Conservation (phyloP, 768 basidiomycete genomes). For the Leucogyrophana mollusca region DNA sequence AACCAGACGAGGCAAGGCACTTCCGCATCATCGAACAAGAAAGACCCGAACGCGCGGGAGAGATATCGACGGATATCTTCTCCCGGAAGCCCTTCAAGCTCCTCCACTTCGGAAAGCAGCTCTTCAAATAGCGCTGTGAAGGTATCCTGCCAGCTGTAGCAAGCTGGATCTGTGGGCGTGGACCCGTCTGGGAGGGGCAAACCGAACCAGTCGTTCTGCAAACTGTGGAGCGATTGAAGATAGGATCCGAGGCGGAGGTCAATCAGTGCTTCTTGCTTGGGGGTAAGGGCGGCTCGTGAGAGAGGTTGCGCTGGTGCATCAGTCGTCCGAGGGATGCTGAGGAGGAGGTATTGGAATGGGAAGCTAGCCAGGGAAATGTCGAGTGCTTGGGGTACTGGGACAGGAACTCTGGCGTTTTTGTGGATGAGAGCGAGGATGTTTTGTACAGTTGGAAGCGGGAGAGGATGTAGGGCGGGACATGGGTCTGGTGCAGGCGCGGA, state of each 20-base stretch:
- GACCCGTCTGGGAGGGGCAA: constrained; percentile 31
- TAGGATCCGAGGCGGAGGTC: constrained; percentile 62
- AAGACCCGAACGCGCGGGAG: constrained; percentile 70
- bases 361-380: constrained; percentile 45
- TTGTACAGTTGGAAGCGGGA: constrained; percentile 35
- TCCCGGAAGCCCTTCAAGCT: constrained; percentile 32
- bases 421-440: constrained; percentile 42
- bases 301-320: constrained; percentile 28
- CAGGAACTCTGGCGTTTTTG: constrained; percentile 47
- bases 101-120: constrained; percentile 39
- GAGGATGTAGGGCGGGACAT: constrained; percentile 1
- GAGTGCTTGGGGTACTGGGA: constrained; percentile 43
- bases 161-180: constrained; percentile 22
- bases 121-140: constrained; percentile 61
- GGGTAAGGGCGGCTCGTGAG: constrained; percentile 31
- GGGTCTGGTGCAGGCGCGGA: constrained; percentile 10
- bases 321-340: constrained; percentile 35
- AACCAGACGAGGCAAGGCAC: constrained; percentile 68
- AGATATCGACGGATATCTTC: constrained; percentile 47
- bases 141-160: constrained; percentile 75
- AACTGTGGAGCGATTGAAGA: constrained; percentile 61
- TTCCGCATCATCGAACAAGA: constrained; percentile 76
- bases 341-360: constrained; percentile 51
- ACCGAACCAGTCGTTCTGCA: constrained; percentile 82
- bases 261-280: constrained; percentile 41